These are phyloP conservation scores for Hymenoscyphus albidus DNA, from an alignment of 2,329 filamentous ascomycete species.

Conservation along the genomic window DNA sequence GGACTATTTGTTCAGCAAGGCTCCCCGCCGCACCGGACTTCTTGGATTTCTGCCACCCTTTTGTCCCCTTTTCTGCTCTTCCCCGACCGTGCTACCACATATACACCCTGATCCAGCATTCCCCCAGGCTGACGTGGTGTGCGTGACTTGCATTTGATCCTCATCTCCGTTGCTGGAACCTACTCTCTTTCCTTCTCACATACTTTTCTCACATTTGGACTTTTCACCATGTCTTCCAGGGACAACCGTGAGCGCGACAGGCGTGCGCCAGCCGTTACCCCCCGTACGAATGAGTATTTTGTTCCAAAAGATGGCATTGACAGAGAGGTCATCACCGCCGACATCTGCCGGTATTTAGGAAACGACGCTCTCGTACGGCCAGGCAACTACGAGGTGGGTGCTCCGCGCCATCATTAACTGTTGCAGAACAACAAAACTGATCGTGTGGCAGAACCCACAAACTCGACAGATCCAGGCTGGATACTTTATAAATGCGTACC, in stretches of 20 bases:
- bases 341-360: conserved; percentile 79
- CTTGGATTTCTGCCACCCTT: conserved; percentile 24
- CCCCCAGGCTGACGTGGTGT: conserved; percentile 35
- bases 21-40: conserved; percentile 19
- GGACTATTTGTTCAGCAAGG: conserved; percentile 31
- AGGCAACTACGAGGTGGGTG: conserved; percentile 66
- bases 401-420: conserved; percentile 12
- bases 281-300: conserved; percentile 73
- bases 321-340: conserved; percentile 77
- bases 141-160: conserved; percentile 30
- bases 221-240: conserved; percentile 27
- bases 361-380: conserved; percentile 78
- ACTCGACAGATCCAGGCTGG: conserved; percentile 61
- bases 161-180: conserved; percentile 30
- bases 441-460: conserved; percentile 45
- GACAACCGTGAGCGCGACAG: conserved; percentile 28
- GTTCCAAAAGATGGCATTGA: conserved; percentile 77
- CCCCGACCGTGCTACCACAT: conserved; percentile 28
- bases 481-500: conserved; percentile 75
- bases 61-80: conserved; percentile 19
- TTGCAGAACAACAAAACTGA: conserved; percentile 8
- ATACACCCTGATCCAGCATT: conserved; percentile 1
- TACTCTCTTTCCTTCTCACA: conserved; percentile 33
- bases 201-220: conserved; percentile 29
- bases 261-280: conserved; percentile 37